Evolutionary conservation across 805 yeast genomes (phyloP), one percentile per base, ranked within the genome.

Genomic region (Wickerhamomyces subpelliculosus): DNA sequence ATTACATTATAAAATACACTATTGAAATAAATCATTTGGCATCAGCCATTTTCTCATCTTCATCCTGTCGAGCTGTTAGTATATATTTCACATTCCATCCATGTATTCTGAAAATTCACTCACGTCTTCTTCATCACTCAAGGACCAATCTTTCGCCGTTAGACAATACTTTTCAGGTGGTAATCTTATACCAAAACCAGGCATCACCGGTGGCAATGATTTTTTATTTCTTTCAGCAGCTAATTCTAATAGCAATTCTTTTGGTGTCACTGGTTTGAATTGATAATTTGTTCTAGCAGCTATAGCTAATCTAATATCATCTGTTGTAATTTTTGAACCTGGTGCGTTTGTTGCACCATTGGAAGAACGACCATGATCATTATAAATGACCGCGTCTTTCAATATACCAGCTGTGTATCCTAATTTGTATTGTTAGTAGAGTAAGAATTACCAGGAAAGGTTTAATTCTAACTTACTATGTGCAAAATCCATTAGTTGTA

Each of bases 111-210:
- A 8, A 12, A 7, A 13, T 25, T 7, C 30, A 45, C 47, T 27
- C 31, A 43, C 27, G 29, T 39, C 49, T 29, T 52, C 58, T 43
- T 73, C 78, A 40, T 74, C 80, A 27, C 73, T 78, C 30, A 75
- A 49, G 38, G 75, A 80, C 81, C 89, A 84, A 45, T 84, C 88
- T 45, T 72, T 73, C 1, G 85, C 93, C 0, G 96, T 88, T 38
- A 89, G 65, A 63, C 97, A 89, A 64, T 87, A 89, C 73, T 89
- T 93, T 65, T 93, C 99, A 5, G 98, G 97, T 3, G 99, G 99
- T 36, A 94, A 68, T 46, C 97, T 75, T 28, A 93, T 72, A 10
- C 98, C 97, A 81, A 87, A 88, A 36, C 81, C 75, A 12, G 93
- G 89, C 60, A 89, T 80, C 12, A 93, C 89, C 5, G 93, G 84